These are phyloP conservation scores for Ceratocystis cubensis DNA, from an alignment of 2,329 filamentous ascomycete genomes.

Conservation along the genomic window DNA sequence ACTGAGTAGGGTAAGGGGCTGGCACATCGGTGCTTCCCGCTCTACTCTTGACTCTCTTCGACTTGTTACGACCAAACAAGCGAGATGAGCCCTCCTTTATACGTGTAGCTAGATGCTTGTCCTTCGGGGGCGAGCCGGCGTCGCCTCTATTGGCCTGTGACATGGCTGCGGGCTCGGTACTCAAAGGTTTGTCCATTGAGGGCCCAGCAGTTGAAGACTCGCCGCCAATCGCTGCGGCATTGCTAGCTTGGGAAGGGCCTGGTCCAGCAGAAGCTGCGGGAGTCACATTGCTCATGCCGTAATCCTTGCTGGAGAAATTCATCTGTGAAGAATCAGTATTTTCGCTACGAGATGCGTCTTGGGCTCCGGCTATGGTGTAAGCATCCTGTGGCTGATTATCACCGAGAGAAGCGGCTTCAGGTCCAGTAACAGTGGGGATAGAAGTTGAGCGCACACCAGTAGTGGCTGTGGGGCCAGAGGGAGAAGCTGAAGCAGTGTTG, in stretches of 20 bases:
- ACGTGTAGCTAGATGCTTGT: constrained; percentile 11
- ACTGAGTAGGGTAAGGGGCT: constrained; percentile 5
- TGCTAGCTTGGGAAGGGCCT: background rate
- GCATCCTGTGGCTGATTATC: background rate
- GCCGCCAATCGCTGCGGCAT: background rate
- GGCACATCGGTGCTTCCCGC: background rate
- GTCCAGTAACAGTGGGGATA: constrained; percentile 14
- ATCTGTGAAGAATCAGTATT: constrained; percentile 11
- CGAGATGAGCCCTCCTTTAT: constrained; percentile 15
- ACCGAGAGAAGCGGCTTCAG: background rate
- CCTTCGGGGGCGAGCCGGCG: background rate
- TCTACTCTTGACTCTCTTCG: constrained; percentile 7
- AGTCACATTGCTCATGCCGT: constrained; percentile 8
- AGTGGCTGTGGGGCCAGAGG: constrained; percentile 12
- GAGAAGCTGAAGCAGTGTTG: background rate
- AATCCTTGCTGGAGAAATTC: constrained; percentile 5
- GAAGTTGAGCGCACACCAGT: constrained; percentile 14
- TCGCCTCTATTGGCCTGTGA: background rate
- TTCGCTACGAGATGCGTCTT: constrained; percentile 2
- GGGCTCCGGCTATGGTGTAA: constrained; percentile 12
- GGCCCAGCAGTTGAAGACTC: background rate
- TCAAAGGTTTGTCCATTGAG: background rate
- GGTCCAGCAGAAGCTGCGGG: background rate
- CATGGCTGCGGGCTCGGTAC: background rate
- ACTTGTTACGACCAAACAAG: constrained; percentile 13